Evolutionary conservation across 805 yeast species (phyloP), one percentile per base, ranked within the genome.

Genomic region (Candida germanica): DNA sequence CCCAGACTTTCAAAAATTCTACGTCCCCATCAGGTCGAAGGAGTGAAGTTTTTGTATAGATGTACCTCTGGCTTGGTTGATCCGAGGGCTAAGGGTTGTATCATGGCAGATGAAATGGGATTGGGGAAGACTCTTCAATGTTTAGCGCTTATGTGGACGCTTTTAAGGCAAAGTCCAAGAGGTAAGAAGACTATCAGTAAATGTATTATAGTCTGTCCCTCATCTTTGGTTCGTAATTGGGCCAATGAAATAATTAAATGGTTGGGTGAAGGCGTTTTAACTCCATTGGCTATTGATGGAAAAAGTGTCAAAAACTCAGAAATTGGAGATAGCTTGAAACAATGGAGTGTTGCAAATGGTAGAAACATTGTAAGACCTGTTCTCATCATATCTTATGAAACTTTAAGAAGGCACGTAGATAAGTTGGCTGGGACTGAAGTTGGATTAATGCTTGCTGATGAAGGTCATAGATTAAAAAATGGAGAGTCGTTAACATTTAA

Each of bases 81-180:
- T 54, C 75, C 87, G 6, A 70, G 83, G 22, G 97, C 97, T 0
- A 79, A 83, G 51, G 98, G 98, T 3, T 91, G 97, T 54, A 91
- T 91, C 33, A 91, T 91, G 98, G 97, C 97, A 0, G 97, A 88
- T 62, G 97, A 86, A 58, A 88, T 88, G 97, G 97, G 96, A 3
- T 67, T 87, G 26, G 96, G 96, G 17, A 87, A 87, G 54, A 87
- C 96, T 0, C 66, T 87, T 17, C 96, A 87, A 56, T 91, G 98
- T 58, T 73, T 91, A 22, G 72, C 96, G 0, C 67, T 91, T 21
- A 73, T 89, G 85, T 91, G 98, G 98, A 91, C 97, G 0, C 57
- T 91, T 32, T 66, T 91, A 32, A 77, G 76, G 43, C 98, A 91
- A 56, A 81, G 95, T 6, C 98, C 98, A 1, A 75, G 89, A 35